These are phyloP conservation scores for Phytomonas sp. DNA, from an alignment of 208 protist species.

Conservation along the genomic window DNA sequence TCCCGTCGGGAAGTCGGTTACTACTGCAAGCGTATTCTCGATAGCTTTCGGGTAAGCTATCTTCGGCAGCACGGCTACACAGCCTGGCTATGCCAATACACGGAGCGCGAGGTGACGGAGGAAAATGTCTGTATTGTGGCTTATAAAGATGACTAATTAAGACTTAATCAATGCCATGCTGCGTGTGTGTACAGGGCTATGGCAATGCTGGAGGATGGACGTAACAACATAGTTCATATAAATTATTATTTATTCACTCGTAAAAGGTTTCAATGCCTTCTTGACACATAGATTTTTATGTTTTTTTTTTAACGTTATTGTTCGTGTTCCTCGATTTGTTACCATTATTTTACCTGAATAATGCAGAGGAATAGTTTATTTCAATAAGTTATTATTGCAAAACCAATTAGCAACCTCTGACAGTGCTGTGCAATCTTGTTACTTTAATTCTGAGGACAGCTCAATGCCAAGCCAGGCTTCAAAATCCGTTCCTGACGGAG, in stretches of 20 bases:
- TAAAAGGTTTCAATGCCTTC: background rate
- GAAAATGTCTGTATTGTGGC: slow-evolving; percentile 73
- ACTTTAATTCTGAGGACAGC: background rate
- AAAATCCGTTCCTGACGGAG: background rate
- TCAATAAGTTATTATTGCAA: background rate
- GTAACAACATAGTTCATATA: background rate
- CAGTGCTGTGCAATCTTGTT: background rate
- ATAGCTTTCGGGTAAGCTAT: slow-evolving; percentile 45
- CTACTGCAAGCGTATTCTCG: slow-evolving; percentile 64
- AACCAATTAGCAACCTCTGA: background rate
- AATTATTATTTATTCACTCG: background rate
- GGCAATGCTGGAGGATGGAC: background rate
- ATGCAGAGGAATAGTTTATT: background rate
- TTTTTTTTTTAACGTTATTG: background rate
- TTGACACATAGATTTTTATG: background rate
- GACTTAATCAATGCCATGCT: background rate
- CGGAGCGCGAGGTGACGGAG: slow-evolving; percentile 32
- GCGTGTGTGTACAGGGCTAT: background rate
- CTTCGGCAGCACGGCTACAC: slow-evolving; percentile 38
- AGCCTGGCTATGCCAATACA: slow-evolving; percentile 48
- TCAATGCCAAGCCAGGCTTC: background rate
- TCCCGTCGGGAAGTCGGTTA: slow-evolving; percentile 23
- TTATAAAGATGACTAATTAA: slow-evolving; percentile 11
- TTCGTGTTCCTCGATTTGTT: background rate
- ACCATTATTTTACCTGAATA: background rate